Conservation (phyloP, 2,329 filamentous ascomycete genomes). For the Fusarium chlamydosporum region DNA sequence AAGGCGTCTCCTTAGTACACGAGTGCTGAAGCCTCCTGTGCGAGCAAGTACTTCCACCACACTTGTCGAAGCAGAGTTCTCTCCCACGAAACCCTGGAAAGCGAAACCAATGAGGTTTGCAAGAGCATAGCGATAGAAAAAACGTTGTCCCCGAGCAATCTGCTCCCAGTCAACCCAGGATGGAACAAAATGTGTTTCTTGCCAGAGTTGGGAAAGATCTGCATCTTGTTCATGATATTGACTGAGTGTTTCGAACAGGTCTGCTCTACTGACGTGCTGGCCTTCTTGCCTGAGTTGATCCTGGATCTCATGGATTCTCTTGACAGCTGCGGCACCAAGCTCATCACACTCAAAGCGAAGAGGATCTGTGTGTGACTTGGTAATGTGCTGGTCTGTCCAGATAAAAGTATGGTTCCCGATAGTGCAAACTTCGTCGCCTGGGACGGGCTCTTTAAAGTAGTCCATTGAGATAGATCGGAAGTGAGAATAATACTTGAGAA, state of each 20-base stretch:
- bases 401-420: conserved; percentile 24
- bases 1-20: conserved; percentile 70
- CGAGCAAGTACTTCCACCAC: conserved; percentile 75
- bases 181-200: conserved; percentile 70
- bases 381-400: conserved; percentile 26
- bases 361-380: conserved; percentile 31
- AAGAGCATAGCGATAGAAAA: conserved; percentile 75
- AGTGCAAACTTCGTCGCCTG: conserved; percentile 3
- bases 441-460: not conserved
- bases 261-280: conserved; percentile 6
- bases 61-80: conserved; percentile 64
- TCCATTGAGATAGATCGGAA: not conserved
- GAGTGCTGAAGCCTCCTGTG: conserved; percentile 76
- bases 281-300: conserved; percentile 9
- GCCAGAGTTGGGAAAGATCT: conserved; percentile 30
- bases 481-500: too few relatives aligned
- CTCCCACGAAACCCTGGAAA: conserved; percentile 57
- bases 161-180: conserved; percentile 78
- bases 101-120: conserved; percentile 68
- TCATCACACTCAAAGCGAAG: conserved; percentile 23
- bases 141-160: conserved; percentile 72
- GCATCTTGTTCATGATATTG: conserved; percentile 6
- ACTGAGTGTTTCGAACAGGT: conserved; percentile 23
- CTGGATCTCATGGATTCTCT: conserved; percentile 14
- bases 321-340: conserved; percentile 22